Percentiles rank a stretch among this genome's conserved stretches.
Conservation (phyloP, 306 rosid genomes). For the Neltuma alba region DNA sequence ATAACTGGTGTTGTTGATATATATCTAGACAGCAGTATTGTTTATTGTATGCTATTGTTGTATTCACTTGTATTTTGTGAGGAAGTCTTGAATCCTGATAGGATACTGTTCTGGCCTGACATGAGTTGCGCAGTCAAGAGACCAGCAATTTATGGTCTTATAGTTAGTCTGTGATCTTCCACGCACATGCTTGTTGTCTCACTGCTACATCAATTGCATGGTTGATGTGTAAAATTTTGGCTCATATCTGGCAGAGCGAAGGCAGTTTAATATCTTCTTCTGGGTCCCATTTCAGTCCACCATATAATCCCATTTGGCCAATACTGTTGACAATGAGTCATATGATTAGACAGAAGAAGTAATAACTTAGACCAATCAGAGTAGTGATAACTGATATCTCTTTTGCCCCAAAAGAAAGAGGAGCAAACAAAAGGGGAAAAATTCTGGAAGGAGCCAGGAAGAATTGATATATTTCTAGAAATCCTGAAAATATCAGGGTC, state of each 20-base stretch:
- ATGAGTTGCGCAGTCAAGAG: not conserved
- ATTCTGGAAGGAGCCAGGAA: slow-evolving; percentile 11
- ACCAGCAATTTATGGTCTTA: not conserved
- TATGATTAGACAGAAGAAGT: not conserved
- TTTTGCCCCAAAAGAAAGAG: not conserved
- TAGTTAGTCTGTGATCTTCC: not conserved
- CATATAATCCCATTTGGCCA: slow-evolving; percentile 8
- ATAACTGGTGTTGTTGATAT: not conserved
- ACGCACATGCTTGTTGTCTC: not conserved
- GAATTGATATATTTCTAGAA: slow-evolving; percentile 16
- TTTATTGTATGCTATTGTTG: not conserved
- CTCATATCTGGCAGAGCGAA: not conserved
- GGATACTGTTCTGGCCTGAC: not conserved
- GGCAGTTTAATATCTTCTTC: slow-evolving; percentile 10
- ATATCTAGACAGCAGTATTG: not conserved
- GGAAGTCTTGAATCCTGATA: not conserved
- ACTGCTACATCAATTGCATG: not conserved
- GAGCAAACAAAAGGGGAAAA: not conserved
- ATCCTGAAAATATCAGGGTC: slow-evolving; percentile 19
- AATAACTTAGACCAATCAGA: not conserved
- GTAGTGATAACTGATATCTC: slow-evolving; percentile 3
- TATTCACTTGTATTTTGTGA: not conserved
- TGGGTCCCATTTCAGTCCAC: slow-evolving; percentile 15
- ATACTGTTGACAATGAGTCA: not conserved
- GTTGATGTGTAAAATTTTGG: not conserved